phyloP scores from a whole-genome alignment of 2,329 filamentous ascomycete genomes.

The Aureobasidium sp. region DNA sequence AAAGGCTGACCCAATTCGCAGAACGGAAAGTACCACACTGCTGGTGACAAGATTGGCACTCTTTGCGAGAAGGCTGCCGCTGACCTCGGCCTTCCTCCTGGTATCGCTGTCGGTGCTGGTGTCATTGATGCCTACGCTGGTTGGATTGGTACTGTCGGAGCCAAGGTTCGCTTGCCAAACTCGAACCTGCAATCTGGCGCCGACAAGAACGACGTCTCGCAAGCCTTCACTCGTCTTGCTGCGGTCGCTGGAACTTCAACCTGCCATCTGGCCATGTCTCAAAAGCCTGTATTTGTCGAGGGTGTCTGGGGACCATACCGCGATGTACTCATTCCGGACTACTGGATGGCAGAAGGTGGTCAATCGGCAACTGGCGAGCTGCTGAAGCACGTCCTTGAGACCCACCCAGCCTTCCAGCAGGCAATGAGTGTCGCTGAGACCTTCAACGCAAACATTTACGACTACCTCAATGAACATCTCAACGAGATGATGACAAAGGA shows the following conservation, averaged over 20 bases:
- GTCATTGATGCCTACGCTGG: constrained; percentile 98
- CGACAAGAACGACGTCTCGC: constrained; percentile 73
- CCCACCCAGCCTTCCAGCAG: constrained; percentile 81
- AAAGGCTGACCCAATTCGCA: constrained; percentile 39
- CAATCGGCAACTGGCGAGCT: constrained; percentile 95
- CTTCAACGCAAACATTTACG: constrained; percentile 84
- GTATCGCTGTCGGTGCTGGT: constrained; percentile 88
- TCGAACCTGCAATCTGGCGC: constrained; percentile 56
- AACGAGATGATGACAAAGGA: constrained; percentile 63
- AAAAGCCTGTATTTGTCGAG: constrained; percentile 83
- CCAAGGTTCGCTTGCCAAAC: constrained; percentile 71
- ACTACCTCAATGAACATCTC: constrained; percentile 86
- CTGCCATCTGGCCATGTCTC: constrained; percentile 94
- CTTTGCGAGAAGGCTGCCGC: constrained; percentile 75
- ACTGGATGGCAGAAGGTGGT: constrained; percentile 96
- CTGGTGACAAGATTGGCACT: constrained; percentile 81
- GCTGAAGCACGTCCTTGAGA: constrained; percentile 88
- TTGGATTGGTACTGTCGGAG: constrained; percentile 98
- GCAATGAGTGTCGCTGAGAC: constrained; percentile 72
- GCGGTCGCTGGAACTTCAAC: constrained; percentile 95
- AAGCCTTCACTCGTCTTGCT: constrained; percentile 87
- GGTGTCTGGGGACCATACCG: constrained; percentile 97
- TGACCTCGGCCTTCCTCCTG: constrained; percentile 76
- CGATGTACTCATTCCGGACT: constrained; percentile 83
- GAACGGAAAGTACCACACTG: constrained; percentile 88